These are phyloP conservation scores for Acidomyces sp. DNA, from an alignment of 495 filamentous ascomycete genomes.

Conservation along the genomic window DNA sequence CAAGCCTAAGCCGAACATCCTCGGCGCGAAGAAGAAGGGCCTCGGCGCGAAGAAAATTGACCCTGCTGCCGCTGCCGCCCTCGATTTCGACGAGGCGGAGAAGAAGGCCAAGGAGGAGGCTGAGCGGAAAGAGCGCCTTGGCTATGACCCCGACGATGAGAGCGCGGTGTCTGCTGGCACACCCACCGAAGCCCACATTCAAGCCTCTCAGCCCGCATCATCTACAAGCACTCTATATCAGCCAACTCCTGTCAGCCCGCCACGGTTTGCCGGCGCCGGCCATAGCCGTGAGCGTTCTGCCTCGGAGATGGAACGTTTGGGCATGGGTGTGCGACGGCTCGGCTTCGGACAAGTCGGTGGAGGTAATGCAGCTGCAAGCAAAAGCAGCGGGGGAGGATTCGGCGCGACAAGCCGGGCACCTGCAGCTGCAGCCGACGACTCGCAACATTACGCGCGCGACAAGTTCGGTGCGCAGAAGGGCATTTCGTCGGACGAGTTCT, in stretches of 20 bases:
- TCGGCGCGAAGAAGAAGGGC: constrained; percentile 84
- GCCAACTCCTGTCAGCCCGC: constrained; percentile 63
- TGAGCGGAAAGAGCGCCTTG: constrained; percentile 89
- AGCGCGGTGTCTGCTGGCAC: too few species aligned
- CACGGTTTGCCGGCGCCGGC: constrained; percentile 43
- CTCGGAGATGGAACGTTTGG: constrained; percentile 75
- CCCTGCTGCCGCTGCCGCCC: constrained; percentile 54
- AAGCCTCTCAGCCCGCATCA: constrained; percentile 31
- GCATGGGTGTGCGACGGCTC: constrained; percentile 76
- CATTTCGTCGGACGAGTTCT: constrained; percentile 97
- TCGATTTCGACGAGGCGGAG: constrained; percentile 96
- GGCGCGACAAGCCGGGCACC: too few species aligned
- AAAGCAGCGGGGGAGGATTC: too few species aligned
- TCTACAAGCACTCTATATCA: constrained; percentile 46
- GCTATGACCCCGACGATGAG: constrained; percentile 89
- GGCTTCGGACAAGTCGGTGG: constrained; percentile 85
- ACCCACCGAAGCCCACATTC: constrained; percentile 31
- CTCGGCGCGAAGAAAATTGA: constrained; percentile 83
- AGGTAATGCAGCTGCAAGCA: constrained; percentile 45
- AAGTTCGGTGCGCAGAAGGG: constrained; percentile 90
- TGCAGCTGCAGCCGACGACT: constrained; percentile 44
- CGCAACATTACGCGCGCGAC: constrained; percentile 57
- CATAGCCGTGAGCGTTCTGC: constrained; percentile 44
- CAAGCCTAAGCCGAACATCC: constrained; percentile 54
- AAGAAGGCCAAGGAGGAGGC: constrained; percentile 95